Conservation (phyloP, 768 basidiomycete species). For the Hydnomerulius pinastri region DNA sequence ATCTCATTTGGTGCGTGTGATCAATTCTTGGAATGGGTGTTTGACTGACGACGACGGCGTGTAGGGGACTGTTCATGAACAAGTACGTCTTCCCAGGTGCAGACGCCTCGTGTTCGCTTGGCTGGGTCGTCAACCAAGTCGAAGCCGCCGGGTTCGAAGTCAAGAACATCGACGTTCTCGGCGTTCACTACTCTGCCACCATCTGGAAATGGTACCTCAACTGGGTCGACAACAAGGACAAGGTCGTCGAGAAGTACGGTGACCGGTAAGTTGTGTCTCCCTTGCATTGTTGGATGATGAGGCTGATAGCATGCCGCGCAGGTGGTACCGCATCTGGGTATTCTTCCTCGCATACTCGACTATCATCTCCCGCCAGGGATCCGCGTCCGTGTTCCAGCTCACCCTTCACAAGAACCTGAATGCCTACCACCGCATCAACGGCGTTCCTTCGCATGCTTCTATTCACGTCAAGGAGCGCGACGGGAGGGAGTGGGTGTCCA, state of each 20-base stretch:
- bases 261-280: slow-evolving; percentile 47
- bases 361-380: slow-evolving; percentile 88
- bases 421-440: slow-evolving; percentile 88
- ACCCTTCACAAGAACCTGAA: slow-evolving; percentile 99
- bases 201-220: slow-evolving; percentile 94
- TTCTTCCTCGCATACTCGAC: slow-evolving; percentile 94
- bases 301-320: slow-evolving; percentile 6
- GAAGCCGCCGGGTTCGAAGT: slow-evolving; percentile 95
- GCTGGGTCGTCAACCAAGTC: slow-evolving; percentile 89
- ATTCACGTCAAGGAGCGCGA: slow-evolving; percentile 59
- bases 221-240: slow-evolving; percentile 93
- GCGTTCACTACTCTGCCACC: slow-evolving; percentile 95
- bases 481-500: slow-evolving; percentile 24
- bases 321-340: slow-evolving; percentile 93
- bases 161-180: slow-evolving; percentile 94
- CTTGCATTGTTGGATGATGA: no score
- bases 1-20: slow-evolving; percentile 78
- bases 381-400: slow-evolving; percentile 93
- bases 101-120: slow-evolving; percentile 92
- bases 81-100: slow-evolving; percentile 99
- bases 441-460: slow-evolving; percentile 78
- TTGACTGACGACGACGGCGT: background rate
- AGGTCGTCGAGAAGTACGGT: slow-evolving; percentile 86
- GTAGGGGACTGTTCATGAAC: slow-evolving; percentile 94
- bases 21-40: background rate